A percentile compares a stretch with the other conserved stretches of the same genome.
phyloP scores from a whole-genome alignment of 225 moss, liverwort and hornwort genomes.

The Polytrichum formosum region DNA sequence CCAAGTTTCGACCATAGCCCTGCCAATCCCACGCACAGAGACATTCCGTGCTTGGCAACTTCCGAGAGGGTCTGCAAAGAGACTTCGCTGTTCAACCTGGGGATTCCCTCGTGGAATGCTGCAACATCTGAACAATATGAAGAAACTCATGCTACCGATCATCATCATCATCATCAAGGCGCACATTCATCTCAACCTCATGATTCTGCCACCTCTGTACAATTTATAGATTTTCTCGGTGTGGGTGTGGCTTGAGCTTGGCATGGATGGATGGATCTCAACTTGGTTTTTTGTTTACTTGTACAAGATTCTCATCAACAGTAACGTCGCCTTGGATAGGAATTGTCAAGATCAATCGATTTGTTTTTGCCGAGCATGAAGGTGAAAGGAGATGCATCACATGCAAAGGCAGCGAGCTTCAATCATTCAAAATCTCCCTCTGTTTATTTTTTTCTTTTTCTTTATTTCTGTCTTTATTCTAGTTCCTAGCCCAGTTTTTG shows the following conservation, averaged over 20 bases:
- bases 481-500: not conserved
- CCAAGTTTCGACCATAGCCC: not conserved
- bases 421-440: not conserved
- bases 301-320: conserved; percentile 1
- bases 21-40: conserved; percentile 1
- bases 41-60: conserved; percentile 29
- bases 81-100: conserved; percentile 21
- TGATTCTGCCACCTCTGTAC: conserved; percentile 27
- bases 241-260: conserved; percentile 50
- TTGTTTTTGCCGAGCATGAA: not conserved
- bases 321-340: not conserved
- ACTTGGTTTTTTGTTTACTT: no score
- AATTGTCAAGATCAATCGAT: not conserved
- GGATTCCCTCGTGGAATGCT: conserved; percentile 18
- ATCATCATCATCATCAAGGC: conserved; percentile 10
- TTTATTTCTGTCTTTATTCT: not conserved
- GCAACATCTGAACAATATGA: conserved; percentile 15
- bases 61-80: conserved; percentile 44
- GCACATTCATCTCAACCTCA: conserved; percentile 19
- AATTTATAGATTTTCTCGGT: conserved; percentile 85
- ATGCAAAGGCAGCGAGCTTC: not conserved
- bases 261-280: no score
- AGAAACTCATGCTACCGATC: conserved; percentile 1
- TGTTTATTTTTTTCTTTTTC: not conserved
- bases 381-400: conserved; percentile 1